Conservation (phyloP, 2,329 filamentous ascomycete species). For the Fusarium aywerte region DNA sequence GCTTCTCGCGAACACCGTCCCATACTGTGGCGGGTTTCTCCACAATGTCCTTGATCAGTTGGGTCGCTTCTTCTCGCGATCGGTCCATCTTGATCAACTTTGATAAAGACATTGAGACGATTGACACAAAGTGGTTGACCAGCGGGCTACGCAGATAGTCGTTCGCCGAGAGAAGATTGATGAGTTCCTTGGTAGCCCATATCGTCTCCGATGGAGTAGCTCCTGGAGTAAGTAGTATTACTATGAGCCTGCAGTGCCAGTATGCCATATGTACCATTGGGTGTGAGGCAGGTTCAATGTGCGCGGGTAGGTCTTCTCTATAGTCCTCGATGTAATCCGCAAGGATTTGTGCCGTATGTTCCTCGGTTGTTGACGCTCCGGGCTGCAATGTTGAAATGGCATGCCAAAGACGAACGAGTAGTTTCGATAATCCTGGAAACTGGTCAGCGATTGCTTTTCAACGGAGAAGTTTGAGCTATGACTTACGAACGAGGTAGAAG, state of each 20-base stretch:
- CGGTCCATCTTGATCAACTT: conserved; percentile 67
- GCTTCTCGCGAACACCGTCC: conserved; percentile 65
- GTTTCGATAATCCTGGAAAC: conserved; percentile 64
- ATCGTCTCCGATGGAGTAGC: conserved; percentile 67
- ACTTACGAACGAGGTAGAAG: conserved; percentile 74
- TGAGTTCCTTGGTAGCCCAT: conserved; percentile 68
- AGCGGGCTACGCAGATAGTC: conserved; percentile 69
- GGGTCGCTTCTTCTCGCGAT: conserved; percentile 67
- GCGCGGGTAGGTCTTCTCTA: conserved; percentile 69
- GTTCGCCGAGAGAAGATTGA: conserved; percentile 66
- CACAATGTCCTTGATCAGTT: conserved; percentile 65
- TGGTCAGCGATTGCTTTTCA: conserved; percentile 17
- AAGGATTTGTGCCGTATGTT: conserved; percentile 50
- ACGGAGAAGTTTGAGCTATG: too few relatives aligned
- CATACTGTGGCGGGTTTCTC: conserved; percentile 65
- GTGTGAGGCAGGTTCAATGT: conserved; percentile 62
- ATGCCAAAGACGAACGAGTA: conserved; percentile 58
- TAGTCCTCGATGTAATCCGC: conserved; percentile 66
- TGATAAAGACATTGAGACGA: conserved; percentile 69
- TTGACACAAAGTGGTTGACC: conserved; percentile 72
- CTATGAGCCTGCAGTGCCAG: conserved; percentile 75
- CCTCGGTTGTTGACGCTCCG: conserved; percentile 51
- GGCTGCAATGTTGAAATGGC: conserved; percentile 53
- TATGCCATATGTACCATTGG: conserved; percentile 73
- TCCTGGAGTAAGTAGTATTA: conserved; percentile 68